Evolutionary conservation across 306 rosid species (phyloP), one percentile per base, ranked within the genome.

Genomic region (Lathyrus tuberosus): DNA sequence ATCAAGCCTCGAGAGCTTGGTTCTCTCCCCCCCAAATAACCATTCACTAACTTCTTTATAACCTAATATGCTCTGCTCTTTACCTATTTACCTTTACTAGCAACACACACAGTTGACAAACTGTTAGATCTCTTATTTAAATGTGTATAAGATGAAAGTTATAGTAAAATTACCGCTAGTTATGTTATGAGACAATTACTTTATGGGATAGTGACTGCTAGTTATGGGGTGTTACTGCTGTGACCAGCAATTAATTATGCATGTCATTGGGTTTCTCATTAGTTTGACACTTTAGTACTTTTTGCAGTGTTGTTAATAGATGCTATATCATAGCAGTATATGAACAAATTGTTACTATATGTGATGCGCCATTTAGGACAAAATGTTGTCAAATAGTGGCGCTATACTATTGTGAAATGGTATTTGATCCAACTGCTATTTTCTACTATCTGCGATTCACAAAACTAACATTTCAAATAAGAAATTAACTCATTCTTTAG

Each of bases 211-310:
- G 35, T 31, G 35, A 31, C 35, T 31, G 35, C 35, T 31, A 31
- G 35, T 31, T 31, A 31, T 31, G 35, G 35, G 35, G 35, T 31
- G 35, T 31, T 5, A 5, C 35, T 31, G 35, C 35, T 31, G 35
- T 31, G 35, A 31, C 6, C 35, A 31, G 6, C 35, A 31, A 31
- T 31, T 31, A 31, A 4, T 31, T 31, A 40, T 51, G 18, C 40
- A 54, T 56, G 37, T 48, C 62, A 31, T 48, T 44, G 12, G 30
- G 48, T 61, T 81, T 68, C 18, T 54, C 63, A 22, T 71, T 31
- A 66, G 75, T 71, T 72, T 72, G 69, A 14, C 52, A 62, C 46
- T 72, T 63, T 0, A 33, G 22, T 67, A 54, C 54, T 22, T 62
- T 72, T 30, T 17, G 4, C 10, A 7, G 1, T 35, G 40, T 35